Percentiles rank a stretch among this genome's conserved stretches.
phyloP scores from a whole-genome alignment of 108 stramenopile species.

The Pseudonitzschia multiseries region DNA sequence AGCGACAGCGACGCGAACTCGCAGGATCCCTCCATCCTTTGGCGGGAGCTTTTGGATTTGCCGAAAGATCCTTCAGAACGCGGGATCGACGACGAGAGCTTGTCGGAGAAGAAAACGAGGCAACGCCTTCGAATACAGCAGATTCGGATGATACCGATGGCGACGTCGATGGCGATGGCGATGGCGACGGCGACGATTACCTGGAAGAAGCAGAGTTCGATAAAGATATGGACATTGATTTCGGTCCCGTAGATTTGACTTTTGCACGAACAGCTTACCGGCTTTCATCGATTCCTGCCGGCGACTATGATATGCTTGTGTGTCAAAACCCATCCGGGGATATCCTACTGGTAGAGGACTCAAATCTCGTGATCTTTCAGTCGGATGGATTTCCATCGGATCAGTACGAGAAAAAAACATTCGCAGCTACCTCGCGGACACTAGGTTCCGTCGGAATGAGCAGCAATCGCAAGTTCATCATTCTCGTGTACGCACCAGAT shows the following conservation, averaged over 20 bases:
- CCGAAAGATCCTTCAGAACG: slow-evolving; percentile 28
- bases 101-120: background rate
- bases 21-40: slow-evolving; percentile 10
- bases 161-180: background rate
- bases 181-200: slow-evolving; percentile 16
- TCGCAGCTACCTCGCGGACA: slow-evolving; percentile 5
- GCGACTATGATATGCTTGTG: slow-evolving; percentile 42
- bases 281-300: slow-evolving; percentile 51
- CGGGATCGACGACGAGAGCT: background rate
- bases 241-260: slow-evolving; percentile 32
- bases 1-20: too few species aligned
- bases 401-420: slow-evolving; percentile 21
- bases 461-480: slow-evolving; percentile 37
- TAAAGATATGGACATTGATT: slow-evolving; percentile 51
- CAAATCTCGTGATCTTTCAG: slow-evolving; percentile 25
- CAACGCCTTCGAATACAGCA: too few species aligned
- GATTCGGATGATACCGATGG: background rate
- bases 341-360: slow-evolving; percentile 35
- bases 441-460: slow-evolving; percentile 32
- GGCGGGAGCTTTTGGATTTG: slow-evolving; percentile 27
- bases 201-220: slow-evolving; percentile 23
- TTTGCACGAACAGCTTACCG: slow-evolving; percentile 68
- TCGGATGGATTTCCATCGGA: slow-evolving; percentile 55
- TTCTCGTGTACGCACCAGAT: slow-evolving; percentile 33
- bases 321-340: slow-evolving; percentile 50